Conservation (phyloP, 2,329 filamentous ascomycete genomes). For the Colletotrichum kahawae region DNA sequence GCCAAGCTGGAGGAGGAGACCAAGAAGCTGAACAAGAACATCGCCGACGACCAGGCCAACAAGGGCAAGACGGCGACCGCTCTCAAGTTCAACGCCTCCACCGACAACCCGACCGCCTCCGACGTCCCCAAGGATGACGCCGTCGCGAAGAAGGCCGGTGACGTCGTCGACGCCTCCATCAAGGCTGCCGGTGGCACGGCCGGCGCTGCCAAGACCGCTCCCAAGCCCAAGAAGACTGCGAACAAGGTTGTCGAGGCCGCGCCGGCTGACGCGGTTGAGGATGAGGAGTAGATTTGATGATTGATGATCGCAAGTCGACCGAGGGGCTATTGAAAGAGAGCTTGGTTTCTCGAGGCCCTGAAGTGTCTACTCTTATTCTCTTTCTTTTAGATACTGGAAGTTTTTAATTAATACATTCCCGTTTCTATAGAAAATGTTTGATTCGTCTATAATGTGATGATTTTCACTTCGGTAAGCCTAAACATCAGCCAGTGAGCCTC, state of each 20-base stretch:
- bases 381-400: not conserved
- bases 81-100: constrained; percentile 22
- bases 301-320: not conserved
- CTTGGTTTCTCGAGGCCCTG: not conserved
- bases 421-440: not conserved
- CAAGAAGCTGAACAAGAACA: constrained; percentile 59
- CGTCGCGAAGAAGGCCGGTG: constrained; percentile 1
- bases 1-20: constrained; percentile 50
- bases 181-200: not conserved
- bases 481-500: not conserved
- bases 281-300: constrained; percentile 1
- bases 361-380: not conserved
- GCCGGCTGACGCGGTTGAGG: constrained; percentile 36
- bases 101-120: constrained; percentile 12
- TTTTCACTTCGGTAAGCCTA: not conserved
- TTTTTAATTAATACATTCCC: not conserved
- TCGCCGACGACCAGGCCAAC: constrained; percentile 49
- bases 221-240: not conserved
- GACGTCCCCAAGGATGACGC: constrained; percentile 12
- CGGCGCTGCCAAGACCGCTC: not conserved
- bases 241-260: constrained; percentile 27
- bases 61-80: constrained; percentile 49
- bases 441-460: not conserved
- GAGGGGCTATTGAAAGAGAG: not conserved
- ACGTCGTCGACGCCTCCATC: not conserved